Evolutionary conservation across 192 early-diverging fungal genomes (phyloP).

Genomic region (Mortierella alpina): DNA sequence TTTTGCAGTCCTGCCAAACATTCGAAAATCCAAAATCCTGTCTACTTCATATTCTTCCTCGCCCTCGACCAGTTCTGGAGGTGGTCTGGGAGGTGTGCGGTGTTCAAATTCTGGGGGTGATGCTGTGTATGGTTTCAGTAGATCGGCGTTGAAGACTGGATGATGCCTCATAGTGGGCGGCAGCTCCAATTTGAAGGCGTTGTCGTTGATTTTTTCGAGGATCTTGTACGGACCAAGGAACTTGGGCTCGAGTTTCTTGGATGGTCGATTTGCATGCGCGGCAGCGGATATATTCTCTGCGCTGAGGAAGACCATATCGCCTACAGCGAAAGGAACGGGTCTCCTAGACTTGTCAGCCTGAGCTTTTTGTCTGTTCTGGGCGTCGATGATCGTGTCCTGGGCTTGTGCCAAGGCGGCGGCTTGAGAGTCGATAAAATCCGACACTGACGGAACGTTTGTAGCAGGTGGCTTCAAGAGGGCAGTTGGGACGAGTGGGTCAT

Average conservation of each 20-base stretch:
- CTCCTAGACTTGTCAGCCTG: not conserved
- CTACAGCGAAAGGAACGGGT: not conserved
- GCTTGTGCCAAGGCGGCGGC: not conserved
- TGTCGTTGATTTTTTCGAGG: not conserved
- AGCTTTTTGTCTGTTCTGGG: not conserved
- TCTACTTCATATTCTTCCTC: not conserved
- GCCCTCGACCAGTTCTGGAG: not conserved
- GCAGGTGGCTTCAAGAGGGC: not conserved
- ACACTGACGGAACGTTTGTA: not conserved
- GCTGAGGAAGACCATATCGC: slow-evolving; percentile 5
- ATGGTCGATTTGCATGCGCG: not conserved
- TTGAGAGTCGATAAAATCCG: not conserved
- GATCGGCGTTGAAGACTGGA: not conserved
- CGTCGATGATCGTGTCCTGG: not conserved
- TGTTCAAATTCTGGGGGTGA: not conserved
- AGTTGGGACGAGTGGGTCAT: not conserved
- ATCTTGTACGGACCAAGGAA: slow-evolving; percentile 12
- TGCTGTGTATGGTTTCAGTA: not conserved
- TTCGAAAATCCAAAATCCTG: not conserved
- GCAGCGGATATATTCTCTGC: slow-evolving; percentile 1
- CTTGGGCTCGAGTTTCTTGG: slow-evolving; percentile 13
- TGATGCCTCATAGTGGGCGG: not conserved
- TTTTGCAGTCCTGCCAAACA: not conserved
- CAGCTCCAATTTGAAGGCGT: not conserved
- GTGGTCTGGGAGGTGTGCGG: not conserved